Evolutionary conservation across 805 yeast genomes (phyloP), one percentile per base, ranked within the genome.

Genomic region (Yamadazyma olivae): DNA sequence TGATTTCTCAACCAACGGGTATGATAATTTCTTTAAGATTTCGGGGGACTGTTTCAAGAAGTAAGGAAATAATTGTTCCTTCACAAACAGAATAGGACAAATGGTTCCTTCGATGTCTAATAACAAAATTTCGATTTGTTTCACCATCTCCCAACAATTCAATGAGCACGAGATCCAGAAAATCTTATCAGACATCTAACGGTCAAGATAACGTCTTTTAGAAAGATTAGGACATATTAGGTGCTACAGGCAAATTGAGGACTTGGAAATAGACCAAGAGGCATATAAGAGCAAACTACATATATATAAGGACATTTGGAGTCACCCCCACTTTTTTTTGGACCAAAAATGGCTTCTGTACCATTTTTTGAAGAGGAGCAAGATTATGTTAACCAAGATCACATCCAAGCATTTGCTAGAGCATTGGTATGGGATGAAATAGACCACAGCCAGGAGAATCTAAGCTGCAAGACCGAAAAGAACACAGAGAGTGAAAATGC

Each of bases 41-140:
- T 50, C 7, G 25, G 85, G 79, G 17, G 80, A 49, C 43, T 73
- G 58, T 3, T 54, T 35, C 3, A 81, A 54, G 44, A 93, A 90
- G 53, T 75, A 89, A 0, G 96, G 96, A 59, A 79, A 83, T 22
- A 90, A 61, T 2, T 64, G 68, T 19, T 85, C 89, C 49, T 84
- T 83, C 27, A 90, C 98, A 53, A 90, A 90, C 1, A 90, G 72
- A 15, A 90, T 89, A 3, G 96, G 90, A 53, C 97, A 90, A 20
- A 90, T 79, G 0, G 97, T 90, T 13, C 98, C 98, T 54, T 90
- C 98, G 23, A 88, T 87, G 47, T 87, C 95, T 5, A 89, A 28
- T 6, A 44, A 28, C 6, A 44, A 29, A 6, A 38, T 33, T 15
- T 35, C 33, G 28, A 31, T 15, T n/a, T n/a, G n/a, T n/a, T n/a